Percentiles rank a stretch among this genome's conserved stretches.
phyloP scores from a whole-genome alignment of 768 basidiomycete species.

The Pisolithus albus region DNA sequence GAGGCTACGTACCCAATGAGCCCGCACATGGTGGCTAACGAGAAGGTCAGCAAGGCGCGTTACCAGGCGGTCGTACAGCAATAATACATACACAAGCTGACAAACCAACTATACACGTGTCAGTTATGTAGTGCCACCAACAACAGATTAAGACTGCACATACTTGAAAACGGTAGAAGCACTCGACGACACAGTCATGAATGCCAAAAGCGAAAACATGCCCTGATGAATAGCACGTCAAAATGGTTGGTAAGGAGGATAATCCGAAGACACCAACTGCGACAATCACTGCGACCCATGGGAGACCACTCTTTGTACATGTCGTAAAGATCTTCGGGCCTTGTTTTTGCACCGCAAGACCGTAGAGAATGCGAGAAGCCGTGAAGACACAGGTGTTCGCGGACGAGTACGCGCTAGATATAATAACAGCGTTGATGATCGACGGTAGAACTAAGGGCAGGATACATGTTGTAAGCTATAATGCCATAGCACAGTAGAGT shows the following conservation, averaged over 20 bases:
- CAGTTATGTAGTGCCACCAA: too few relatives aligned
- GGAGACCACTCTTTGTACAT: constrained; percentile 42
- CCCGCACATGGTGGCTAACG: constrained; percentile 50
- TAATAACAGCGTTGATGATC: constrained; percentile 66
- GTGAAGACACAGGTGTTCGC: constrained; percentile 43
- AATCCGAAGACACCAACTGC: constrained; percentile 19
- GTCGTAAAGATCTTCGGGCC: constrained; percentile 18
- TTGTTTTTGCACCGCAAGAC: constrained; percentile 17
- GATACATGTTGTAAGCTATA: constrained; percentile 6
- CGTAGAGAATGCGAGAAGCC: constrained; percentile 37
- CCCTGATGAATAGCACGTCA: constrained; percentile 13
- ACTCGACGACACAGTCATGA: constrained; percentile 55
- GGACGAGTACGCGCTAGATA: constrained; percentile 69
- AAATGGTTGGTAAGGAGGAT: neutral
- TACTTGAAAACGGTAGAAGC: constrained; percentile 53
- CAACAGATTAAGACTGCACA: constrained; percentile 12
- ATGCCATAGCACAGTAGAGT: neutral
- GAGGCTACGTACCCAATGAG: neutral
- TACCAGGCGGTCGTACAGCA: neutral
- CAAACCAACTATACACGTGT: neutral
- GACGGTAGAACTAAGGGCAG: constrained; percentile 44
- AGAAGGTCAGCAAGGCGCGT: constrained; percentile 36
- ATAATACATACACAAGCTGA: neutral
- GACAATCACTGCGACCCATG: constrained; percentile 26
- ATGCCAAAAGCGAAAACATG: constrained; percentile 42